Conservation (phyloP, 768 basidiomycete genomes). For the Roridomyces roridus region DNA sequence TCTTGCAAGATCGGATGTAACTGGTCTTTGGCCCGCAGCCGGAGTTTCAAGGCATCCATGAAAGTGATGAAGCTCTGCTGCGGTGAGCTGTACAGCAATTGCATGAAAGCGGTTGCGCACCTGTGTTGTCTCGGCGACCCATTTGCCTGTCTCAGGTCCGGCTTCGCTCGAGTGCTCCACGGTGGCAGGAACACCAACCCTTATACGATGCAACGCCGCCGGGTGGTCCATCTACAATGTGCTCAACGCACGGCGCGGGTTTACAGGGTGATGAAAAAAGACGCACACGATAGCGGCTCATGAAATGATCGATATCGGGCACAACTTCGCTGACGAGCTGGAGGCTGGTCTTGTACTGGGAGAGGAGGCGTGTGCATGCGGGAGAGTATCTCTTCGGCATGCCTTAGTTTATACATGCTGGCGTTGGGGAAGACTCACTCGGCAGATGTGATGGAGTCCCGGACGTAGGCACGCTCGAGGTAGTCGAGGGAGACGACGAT, state of each 20-base stretch:
- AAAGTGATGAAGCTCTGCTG: slow-evolving; percentile 94
- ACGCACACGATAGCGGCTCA: slow-evolving; percentile 83
- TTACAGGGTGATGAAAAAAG: neutral
- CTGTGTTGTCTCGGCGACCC: slow-evolving; percentile 98
- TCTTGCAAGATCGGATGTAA: slow-evolving; percentile 94
- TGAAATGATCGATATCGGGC: slow-evolving; percentile 86
- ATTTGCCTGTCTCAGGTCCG: slow-evolving; percentile 92
- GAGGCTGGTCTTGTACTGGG: slow-evolving; percentile 97
- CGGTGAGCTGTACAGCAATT: neutral
- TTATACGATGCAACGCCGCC: slow-evolving; percentile 88
- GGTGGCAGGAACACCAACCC: slow-evolving; percentile 95
- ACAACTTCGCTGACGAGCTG: slow-evolving; percentile 94
- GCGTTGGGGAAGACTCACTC: slow-evolving; percentile 66
- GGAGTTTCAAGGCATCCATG: slow-evolving; percentile 95
- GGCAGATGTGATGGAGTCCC: slow-evolving; percentile 88
- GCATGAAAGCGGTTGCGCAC: slow-evolving; percentile 43
- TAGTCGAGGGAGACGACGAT: slow-evolving; percentile 93
- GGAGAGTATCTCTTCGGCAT: slow-evolving; percentile 86
- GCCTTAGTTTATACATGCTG: slow-evolving; percentile 37
- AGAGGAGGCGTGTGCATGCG: slow-evolving; percentile 91
- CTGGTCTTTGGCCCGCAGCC: slow-evolving; percentile 95
- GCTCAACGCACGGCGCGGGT: neutral
- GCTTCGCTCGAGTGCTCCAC: slow-evolving; percentile 95
- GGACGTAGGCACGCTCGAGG: slow-evolving; percentile 93
- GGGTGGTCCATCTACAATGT: slow-evolving; percentile 83